These are phyloP conservation scores for Tulasnella sp. DNA, from an alignment of 768 basidiomycete species.

Conservation along the genomic window DNA sequence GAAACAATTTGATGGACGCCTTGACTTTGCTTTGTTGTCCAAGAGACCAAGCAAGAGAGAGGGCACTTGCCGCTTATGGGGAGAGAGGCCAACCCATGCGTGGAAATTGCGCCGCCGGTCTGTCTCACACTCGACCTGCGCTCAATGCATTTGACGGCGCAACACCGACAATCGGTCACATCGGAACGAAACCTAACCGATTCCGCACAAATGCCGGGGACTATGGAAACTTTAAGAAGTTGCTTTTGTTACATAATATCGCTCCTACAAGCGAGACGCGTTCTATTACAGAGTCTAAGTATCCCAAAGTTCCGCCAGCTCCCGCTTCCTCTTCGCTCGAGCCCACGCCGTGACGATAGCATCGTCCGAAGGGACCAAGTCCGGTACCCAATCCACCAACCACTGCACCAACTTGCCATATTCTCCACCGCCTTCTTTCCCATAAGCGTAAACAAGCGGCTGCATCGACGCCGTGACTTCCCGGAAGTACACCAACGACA, in stretches of 20 bases:
- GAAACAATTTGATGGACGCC: background rate
- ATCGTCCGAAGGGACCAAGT: conserved; percentile 4
- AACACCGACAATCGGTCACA: no score
- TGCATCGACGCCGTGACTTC: conserved; percentile 58
- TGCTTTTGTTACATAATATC: background rate
- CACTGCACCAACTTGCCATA: conserved; percentile 49
- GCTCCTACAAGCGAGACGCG: no score
- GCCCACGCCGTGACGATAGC: background rate
- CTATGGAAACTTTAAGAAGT: background rate
- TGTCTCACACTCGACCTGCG: background rate
- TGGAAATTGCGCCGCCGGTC: background rate
- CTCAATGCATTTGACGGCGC: background rate
- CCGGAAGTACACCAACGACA: conserved; percentile 64
- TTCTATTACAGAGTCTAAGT: background rate
- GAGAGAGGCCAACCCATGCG: background rate
- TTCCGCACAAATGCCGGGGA: background rate
- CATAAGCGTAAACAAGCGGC: conserved; percentile 49
- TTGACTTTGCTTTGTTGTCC: background rate
- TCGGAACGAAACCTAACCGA: background rate
- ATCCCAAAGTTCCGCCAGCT: conserved; percentile 1
- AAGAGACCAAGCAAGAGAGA: background rate
- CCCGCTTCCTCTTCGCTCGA: background rate
- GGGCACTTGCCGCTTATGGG: background rate
- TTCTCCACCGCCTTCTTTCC: conserved; percentile 35
- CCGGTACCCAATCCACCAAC: conserved; percentile 53